Evolutionary conservation across 176 grass and related monocot species (phyloP), one percentile per base, ranked within the genome.

Genomic region (Carex littledalei): DNA sequence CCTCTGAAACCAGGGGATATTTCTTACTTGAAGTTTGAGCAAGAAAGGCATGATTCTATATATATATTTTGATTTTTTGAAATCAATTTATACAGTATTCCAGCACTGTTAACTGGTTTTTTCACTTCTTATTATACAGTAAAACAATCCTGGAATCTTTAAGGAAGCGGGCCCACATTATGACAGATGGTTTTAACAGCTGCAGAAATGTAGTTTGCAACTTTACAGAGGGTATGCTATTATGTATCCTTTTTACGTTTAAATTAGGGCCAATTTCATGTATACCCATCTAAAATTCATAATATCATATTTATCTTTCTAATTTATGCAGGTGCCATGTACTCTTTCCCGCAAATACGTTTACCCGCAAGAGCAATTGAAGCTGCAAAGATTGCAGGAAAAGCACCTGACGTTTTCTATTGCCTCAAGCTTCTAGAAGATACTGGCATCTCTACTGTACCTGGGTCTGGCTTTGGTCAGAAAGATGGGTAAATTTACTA

Each of bases 101-200:
- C 15, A 32, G 52, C 24, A 57, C 52, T 78, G 7, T 34, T 78
- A 78, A 78, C 15, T 57, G 74, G 55, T 59, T 57, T 34, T 84
- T 60, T 43, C 37, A 82, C 16, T 67, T 86, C 2, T 3, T 47
- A 80, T 64, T 87, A n/a, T 88, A 62, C 91, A 99, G 93, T 47
- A 99, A 95, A 79, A 66, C 90, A 82, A 88, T 99, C 72, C 85
- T 94, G 0, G 90, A 94, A 4, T 99, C 96, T 68, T 67, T 99
- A 74, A 99, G 88, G 81, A 99, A 88, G 84, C 93, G 96, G 89
- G 97, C 97, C 7, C 97, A 43, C 57, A 87, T 99, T 62, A 95
- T 99, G 97, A 99, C 97, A 53, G 97, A 95, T 74, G 97, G 97
- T 67, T 99, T 99, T 76, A 99, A 99, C 80, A 94, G 93, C 88